phyloP scores from a whole-genome alignment of 371 early-diverging fungal species.

The Mortierella sp. region DNA sequence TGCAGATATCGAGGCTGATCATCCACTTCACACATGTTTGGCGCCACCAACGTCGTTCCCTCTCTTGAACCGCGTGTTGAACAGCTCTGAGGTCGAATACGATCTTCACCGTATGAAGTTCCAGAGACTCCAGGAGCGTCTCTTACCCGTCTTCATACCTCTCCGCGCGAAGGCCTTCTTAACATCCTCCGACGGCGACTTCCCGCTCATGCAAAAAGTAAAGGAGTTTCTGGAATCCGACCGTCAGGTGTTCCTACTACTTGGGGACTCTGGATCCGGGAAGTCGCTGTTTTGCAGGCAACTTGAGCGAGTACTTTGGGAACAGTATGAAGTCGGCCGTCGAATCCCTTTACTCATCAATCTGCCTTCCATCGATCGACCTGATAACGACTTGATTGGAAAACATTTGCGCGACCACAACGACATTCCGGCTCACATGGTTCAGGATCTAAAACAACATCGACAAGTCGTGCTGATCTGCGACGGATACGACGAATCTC shows the following conservation, averaged over 20 bases:
- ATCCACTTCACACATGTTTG: background rate
- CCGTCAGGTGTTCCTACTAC: background rate
- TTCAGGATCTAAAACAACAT: background rate
- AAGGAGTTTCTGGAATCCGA: background rate
- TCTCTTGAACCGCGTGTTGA: background rate
- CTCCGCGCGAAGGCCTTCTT: background rate
- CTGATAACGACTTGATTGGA: background rate
- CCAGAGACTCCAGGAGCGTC: background rate
- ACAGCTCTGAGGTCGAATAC: background rate
- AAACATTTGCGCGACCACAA: background rate
- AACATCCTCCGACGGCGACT: background rate
- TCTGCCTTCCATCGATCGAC: background rate
- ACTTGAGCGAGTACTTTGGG: background rate
- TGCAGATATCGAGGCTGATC: background rate
- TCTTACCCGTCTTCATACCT: background rate
- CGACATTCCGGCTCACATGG: background rate
- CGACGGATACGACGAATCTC: slow-evolving; percentile 16
- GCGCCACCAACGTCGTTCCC: background rate
- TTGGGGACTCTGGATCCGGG: slow-evolving; percentile 21
- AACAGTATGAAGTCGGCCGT: background rate
- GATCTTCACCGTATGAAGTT: background rate
- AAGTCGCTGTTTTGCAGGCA: slow-evolving; percentile 15
- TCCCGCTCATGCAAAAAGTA: background rate
- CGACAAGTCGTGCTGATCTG: slow-evolving; percentile 13
- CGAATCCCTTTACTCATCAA: slow-evolving; percentile 5